phyloP scores from a whole-genome alignment of 495 filamentous ascomycete genomes.

The Tuber brumale region DNA sequence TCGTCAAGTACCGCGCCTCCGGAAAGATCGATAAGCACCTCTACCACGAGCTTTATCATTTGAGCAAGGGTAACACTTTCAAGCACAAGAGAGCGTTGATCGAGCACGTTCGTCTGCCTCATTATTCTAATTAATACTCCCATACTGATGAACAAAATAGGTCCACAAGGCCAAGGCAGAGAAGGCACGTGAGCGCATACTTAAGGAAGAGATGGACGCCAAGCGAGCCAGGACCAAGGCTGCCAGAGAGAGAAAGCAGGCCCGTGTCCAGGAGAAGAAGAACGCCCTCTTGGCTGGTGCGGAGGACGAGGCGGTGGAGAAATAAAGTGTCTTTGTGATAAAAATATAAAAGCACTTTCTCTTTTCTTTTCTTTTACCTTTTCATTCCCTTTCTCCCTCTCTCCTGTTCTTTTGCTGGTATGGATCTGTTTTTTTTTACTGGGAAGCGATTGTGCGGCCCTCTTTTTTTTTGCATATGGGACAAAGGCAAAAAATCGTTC shows the following conservation, averaged over 20 bases:
- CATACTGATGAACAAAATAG: constrained; percentile 47
- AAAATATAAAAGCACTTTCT: constrained; percentile 25
- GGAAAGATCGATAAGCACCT: constrained; percentile 99
- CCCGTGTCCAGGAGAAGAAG: constrained; percentile 84
- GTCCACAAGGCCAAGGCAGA: constrained; percentile 99
- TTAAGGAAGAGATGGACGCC: constrained; percentile 99
- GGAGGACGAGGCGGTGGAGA: constrained; percentile 51
- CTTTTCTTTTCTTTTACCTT: constrained; percentile 3
- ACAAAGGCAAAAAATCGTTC: not conserved
- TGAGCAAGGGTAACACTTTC: constrained; percentile 99
- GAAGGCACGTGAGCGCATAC: constrained; percentile 82
- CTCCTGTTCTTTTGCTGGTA: constrained; percentile 16
- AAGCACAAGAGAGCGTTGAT: constrained; percentile 99
- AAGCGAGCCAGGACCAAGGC: constrained; percentile 99
- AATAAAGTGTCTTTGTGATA: constrained; percentile 32
- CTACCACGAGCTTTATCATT: constrained; percentile 99
- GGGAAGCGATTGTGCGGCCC: not conserved
- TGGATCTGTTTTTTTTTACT: constrained; percentile 19
- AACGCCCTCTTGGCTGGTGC: constrained; percentile 68
- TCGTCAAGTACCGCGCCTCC: constrained; percentile 97
- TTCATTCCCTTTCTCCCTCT: not conserved
- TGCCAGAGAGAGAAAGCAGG: constrained; percentile 89
- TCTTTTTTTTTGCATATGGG: not conserved
- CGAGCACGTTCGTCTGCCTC: constrained; percentile 82
- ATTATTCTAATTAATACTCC: not conserved